These are phyloP conservation scores for Rhynchosporium secalis DNA, from an alignment of 2,329 filamentous ascomycete species.

Conservation along the genomic window DNA sequence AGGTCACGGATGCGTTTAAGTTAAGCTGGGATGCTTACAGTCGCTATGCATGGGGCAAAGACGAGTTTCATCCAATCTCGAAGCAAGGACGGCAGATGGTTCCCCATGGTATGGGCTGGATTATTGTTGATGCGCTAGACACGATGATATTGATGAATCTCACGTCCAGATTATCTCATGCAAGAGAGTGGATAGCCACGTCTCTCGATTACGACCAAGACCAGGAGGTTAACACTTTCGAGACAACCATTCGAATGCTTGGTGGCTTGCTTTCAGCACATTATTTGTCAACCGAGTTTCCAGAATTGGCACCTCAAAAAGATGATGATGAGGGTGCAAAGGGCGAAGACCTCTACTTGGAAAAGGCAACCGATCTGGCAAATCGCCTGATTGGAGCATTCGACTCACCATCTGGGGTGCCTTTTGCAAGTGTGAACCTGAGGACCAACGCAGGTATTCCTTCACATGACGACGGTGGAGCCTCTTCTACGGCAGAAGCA, in stretches of 20 bases:
- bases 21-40: conserved; percentile 93
- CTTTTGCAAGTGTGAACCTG: conserved; percentile 87
- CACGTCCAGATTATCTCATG: conserved; percentile 79
- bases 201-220: conserved; percentile 84
- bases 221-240: conserved; percentile 95
- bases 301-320: conserved; percentile 71
- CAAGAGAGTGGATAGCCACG: conserved; percentile 83
- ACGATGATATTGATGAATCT: conserved; percentile 99
- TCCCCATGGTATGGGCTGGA: conserved; percentile 89
- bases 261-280: conserved; percentile 91
- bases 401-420: conserved; percentile 81
- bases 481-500: conserved; percentile 91
- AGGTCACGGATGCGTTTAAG: conserved; percentile 85
- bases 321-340: conserved; percentile 71
- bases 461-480: conserved; percentile 82
- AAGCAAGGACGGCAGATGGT: conserved; percentile 84
- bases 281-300: conserved; percentile 84
- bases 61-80: conserved; percentile 82
- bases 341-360: conserved; percentile 89
- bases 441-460: conserved; percentile 72
- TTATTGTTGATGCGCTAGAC: conserved; percentile 93
- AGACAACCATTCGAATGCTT: conserved; percentile 97
- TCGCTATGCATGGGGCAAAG: conserved; percentile 89
- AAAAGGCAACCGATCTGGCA: conserved; percentile 91
- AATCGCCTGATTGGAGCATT: conserved; percentile 86